Conservation (phyloP, 257 asterid genomes). For the Solanum peruvianum region DNA sequence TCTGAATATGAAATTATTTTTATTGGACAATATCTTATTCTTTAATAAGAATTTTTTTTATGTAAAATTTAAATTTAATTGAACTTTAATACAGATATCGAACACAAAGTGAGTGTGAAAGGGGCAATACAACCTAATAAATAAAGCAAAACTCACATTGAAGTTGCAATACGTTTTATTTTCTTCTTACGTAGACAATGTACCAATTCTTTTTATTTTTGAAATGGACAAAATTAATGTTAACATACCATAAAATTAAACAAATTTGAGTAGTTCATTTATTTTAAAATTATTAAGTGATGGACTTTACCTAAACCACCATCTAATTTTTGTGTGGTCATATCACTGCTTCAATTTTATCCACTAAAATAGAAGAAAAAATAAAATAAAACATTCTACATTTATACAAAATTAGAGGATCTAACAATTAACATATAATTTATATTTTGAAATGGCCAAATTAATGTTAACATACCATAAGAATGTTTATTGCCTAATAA, state of each 20-base stretch:
- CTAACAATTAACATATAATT: background rate
- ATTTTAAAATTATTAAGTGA: background rate
- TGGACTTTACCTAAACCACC: background rate
- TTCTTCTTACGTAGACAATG: background rate
- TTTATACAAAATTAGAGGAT: background rate
- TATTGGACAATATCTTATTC: rapidly evolving
- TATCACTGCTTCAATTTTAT: background rate
- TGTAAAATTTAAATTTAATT: background rate
- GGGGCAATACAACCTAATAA: background rate
- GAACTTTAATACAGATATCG: rapidly evolving
- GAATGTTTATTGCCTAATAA: background rate
- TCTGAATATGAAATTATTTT: background rate
- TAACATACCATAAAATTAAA: background rate
- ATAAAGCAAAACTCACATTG: background rate
- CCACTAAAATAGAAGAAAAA: background rate
- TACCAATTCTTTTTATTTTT: background rate
- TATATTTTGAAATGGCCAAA: too few relatives aligned
- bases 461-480: background rate
- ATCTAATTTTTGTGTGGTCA: background rate
- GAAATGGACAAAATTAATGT: background rate
- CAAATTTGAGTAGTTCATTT: background rate
- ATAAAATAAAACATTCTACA: background rate
- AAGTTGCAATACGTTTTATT: background rate
- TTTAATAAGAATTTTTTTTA: rapidly evolving
- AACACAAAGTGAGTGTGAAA: background rate